A percentile compares a stretch with the other conserved stretches of the same genome.
Conservation (phyloP, 768 basidiomycete species). For the Suillus brevipes region DNA sequence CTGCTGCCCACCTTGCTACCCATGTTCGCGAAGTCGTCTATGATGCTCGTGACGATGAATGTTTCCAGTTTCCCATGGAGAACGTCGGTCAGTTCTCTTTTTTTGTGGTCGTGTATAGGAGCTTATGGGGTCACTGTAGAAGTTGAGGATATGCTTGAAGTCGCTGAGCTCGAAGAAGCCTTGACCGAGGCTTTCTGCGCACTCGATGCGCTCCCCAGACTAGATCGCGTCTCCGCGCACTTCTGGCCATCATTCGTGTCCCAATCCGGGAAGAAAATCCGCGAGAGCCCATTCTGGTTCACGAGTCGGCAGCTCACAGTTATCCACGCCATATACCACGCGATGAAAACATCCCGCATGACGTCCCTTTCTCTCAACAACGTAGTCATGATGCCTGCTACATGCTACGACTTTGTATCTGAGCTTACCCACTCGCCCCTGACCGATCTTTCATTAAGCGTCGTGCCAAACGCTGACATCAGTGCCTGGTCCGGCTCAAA, state of each 20-base stretch:
- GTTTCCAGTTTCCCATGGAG: constrained; percentile 24
- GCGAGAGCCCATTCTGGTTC: constrained; percentile 34
- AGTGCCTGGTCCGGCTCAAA: constrained; percentile 33
- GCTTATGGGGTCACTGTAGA: constrained; percentile 10
- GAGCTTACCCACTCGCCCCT: constrained; percentile 27
- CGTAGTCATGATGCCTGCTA: constrained; percentile 22
- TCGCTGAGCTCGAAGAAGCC: constrained; percentile 32
- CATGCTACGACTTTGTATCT: constrained; percentile 29
- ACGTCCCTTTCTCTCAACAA: constrained; percentile 28
- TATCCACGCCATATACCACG: constrained; percentile 25
- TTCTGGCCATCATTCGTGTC: constrained; percentile 34
- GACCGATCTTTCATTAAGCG: constrained; percentile 31
- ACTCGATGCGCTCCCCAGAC: constrained; percentile 20
- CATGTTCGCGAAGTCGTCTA: constrained; percentile 31
- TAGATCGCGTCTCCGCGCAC: constrained; percentile 25
- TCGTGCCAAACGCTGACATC: constrained; percentile 33
- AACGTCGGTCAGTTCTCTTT: constrained; percentile 13
- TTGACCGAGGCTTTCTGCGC: constrained; percentile 28
- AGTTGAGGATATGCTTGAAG: constrained; percentile 27
- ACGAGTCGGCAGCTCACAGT: constrained; percentile 28
- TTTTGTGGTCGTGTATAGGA: background rate
- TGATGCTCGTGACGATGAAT: constrained; percentile 26
- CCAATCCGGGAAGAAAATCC: constrained; percentile 22
- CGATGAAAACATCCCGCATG: constrained; percentile 21
- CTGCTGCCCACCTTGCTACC: constrained; percentile 22